Evolutionary conservation across 345 rosid species (phyloP).

Genomic region (Clarkia xantiana): DNA sequence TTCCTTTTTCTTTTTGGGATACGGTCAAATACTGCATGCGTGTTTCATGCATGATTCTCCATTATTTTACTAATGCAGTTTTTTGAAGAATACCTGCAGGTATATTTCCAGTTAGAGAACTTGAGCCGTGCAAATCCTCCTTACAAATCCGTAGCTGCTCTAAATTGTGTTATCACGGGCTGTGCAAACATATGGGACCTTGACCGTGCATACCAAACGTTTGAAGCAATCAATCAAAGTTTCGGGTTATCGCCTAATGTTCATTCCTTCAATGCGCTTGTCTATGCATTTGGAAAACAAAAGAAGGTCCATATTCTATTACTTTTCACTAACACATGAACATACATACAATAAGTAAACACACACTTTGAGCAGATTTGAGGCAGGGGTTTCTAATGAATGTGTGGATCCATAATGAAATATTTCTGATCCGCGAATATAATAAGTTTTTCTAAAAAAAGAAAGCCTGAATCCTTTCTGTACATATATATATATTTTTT

Average conservation of each 20-base stretch:
- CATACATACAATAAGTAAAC: too few species aligned
- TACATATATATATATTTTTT: too few species aligned
- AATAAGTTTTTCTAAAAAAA: too few species aligned
- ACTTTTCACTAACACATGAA: constrained; percentile 1
- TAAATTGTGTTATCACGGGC: constrained; percentile 83
- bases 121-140: constrained; percentile 57
- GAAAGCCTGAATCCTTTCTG: too few species aligned
- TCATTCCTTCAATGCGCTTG: constrained; percentile 73
- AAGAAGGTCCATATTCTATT: constrained; percentile 46
- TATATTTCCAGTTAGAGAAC: constrained; percentile 76
- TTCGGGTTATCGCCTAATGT: constrained; percentile 72
- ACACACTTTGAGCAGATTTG: too few species aligned
- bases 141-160: constrained; percentile 83
- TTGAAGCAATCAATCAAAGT: constrained; percentile 62
- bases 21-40: constrained; percentile 35
- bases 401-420: too few species aligned
- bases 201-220: constrained; percentile 88
- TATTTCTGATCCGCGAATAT: too few species aligned
- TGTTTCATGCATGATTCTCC: constrained; percentile 59
- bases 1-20: constrained; percentile 19
- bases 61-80: neutral
- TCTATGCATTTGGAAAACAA: constrained; percentile 74
- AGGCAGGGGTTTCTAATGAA: too few species aligned
- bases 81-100: constrained; percentile 24
- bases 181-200: constrained; percentile 93